Base-by-base conservation (phyloP, 2,329 filamentous ascomycete genomes). In the Emergomyces pasteurianus region DNA sequence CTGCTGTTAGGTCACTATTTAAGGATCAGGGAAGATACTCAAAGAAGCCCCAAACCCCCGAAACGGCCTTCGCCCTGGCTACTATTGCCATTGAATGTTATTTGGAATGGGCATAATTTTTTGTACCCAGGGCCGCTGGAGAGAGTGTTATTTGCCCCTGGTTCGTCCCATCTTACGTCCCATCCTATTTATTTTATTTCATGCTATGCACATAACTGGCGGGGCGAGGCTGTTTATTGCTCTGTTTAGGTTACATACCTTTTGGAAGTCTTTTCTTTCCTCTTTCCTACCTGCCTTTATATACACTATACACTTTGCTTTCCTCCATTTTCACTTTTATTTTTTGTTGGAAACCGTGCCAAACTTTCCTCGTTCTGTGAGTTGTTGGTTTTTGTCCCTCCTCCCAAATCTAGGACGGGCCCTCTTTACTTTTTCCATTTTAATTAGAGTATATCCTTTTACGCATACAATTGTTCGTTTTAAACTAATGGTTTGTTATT, bases 11-110 rank as follows among this genome's bases (percentile, higher is more conserved):
- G 21, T 21, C 34, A 5, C 52, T n/a, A n/a, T n/a, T 55, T 34
- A 40, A 63, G 66, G 70, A 67, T 68, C 67, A 69, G 64, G 47
- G 52, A 54, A 53, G n/a, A 10, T 14, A 47, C 46, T 14, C 14
- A 5, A 4, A 26, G 26, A 6, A 26, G 12, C 21, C 21, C 21
- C n/a, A 26, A 21, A 21, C 21, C 23, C 21, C 1, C 10, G 46
- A 26, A 26, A 49, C 12, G 21, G 46, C 21, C 18, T 26, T 49
- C 46, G 2, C 46, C 46, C 5, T 46, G 16, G 18, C 6, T 16
- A 23, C 34, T 12, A 5, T 23, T 55, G 34, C 34, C 21, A 40
- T 40, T 26, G 34, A 21, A 26, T 40, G 21, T 26, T 55, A 14
- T 14, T 40, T 52, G 6, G n/a, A 52, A 34, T 1, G 47, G n/a